Base-by-base conservation (phyloP, 2,329 filamentous ascomycete species). In the Cercospora beticola region DNA sequence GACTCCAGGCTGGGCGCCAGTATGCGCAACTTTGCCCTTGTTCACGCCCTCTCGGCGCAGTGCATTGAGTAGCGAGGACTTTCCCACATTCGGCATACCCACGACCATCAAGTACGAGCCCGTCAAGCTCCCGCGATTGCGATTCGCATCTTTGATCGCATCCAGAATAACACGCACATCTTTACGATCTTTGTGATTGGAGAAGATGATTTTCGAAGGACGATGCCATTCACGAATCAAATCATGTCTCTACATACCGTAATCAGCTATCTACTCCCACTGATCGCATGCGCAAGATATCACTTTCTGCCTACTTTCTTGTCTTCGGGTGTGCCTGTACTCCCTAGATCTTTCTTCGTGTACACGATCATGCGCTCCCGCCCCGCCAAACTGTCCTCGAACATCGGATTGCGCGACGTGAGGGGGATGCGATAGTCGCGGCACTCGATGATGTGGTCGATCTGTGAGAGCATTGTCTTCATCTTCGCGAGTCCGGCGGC, bases 31-130 rank as follows among this genome's bases (percentile, higher is more conserved):
- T 78, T 94, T 96, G 21, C 85, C 84, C 60, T 85, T 82, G 63
- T 84, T 81, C 73, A 92, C 86, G 49, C 93, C 92, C 18, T 86
- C 83, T 49, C 85, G 86, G 21, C 95, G 90, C 60, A 98, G 86
- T 16, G 89, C 87, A 79, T 99, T 99, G 52, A 99, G 87, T n/a
- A 99, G 84, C 1, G 94, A 93, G 58, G 92, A 97, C 81, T 99
- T 99, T 40, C 95, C 95, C 0, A 97, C 92, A 78, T 99, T 99
- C 40, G 95, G 95, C 94, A 99, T 97, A 65, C 95, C 95, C 14
- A 98, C 94, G 0, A 98, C 88, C 79, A 99, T 87, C 66, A 93
- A 87, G 60, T 93, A 88, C 73, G 93, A 86, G n/a, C 93, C 94
- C 7, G 92, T 89, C n/a, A 98, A 82, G 23, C 87, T 87, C 74